Evolutionary conservation across 2,329 filamentous ascomycete genomes (phyloP), one percentile per base, ranked within the genome.

Genomic region (Fusarium abutilonis): DNA sequence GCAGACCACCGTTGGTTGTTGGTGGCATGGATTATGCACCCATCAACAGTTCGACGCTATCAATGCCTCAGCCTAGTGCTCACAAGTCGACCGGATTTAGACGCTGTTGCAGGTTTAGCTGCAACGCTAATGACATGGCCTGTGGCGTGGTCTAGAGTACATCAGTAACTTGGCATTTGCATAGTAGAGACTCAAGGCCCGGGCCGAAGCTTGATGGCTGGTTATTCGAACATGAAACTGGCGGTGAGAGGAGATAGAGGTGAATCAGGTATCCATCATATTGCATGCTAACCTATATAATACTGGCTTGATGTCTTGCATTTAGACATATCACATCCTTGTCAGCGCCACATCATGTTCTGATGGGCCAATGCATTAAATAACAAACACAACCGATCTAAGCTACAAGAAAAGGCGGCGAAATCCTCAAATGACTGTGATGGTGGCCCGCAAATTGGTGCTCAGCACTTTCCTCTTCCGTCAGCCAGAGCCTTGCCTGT

Each of bases 191-290:
- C 15, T 23, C 29, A 50, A 50, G 47, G 47, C 38, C 29, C 47
- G 47, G 38, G 38, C 47, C 47, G 47, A 34, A 23, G 31, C n/a
- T 51, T 39, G 31, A 15, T 13, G 35, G 31, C 26, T 19, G 46
- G 38, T 40, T 40, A 5, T 14, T 14, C 14, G 13, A 21, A 11
- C 38, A n/a, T 4, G n/a, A 28, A 32, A 44, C 28, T 44, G 32
- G 41, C 41, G 29, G 41, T 44, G 41, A 44, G 31, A 4, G 6
- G 13, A 13, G 13, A 14, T 14, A 34, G n/a, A n/a, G 6, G 28
- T 10, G 4, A 9, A 29, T 9, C 28, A 29, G 11, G 28, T 29
- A 29, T 29, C 28, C 28, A 13, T 29, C 4, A 29, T 29, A 4
- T 29, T 29, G 2, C 7, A 13, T 10, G 6, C 9, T 29, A 29